phyloP scores from a whole-genome alignment of 768 basidiomycete genomes.

The Russula virescens region DNA sequence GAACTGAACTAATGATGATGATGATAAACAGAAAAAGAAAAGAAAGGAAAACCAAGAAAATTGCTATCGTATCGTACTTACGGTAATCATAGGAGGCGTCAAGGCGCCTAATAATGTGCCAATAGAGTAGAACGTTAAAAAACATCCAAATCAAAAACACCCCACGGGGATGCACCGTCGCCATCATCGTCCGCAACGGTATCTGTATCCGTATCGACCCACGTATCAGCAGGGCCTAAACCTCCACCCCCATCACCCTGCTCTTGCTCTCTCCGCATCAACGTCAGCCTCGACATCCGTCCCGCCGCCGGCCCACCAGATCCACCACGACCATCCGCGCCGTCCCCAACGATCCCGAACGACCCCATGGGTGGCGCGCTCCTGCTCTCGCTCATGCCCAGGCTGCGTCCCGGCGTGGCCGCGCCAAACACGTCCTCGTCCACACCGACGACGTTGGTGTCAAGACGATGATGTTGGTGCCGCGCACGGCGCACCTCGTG shows the following conservation, averaged over 20 bases:
- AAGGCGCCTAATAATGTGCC: too few species aligned
- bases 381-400: neutral
- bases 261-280: too few species aligned
- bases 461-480: neutral
- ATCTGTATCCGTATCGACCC: neutral
- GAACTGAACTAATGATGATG: too few species aligned
- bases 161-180: neutral
- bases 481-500: slow-evolving; percentile 48
- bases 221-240: neutral
- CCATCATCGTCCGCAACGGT: neutral
- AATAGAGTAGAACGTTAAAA: too few species aligned
- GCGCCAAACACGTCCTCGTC: slow-evolving; percentile 3
- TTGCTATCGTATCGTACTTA: too few species aligned
- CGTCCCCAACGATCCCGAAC: neutral
- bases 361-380: neutral
- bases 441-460: neutral
- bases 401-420: neutral
- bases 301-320: too few species aligned
- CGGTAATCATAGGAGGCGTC: too few species aligned
- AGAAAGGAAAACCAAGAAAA: too few species aligned
- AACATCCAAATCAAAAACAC: too few species aligned
- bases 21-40: too few species aligned
- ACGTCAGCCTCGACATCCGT: too few species aligned
- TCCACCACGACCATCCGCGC: too few species aligned
- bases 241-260: neutral